These are phyloP conservation scores for Zalerion maritima DNA, from an alignment of 495 filamentous ascomycete genomes.

Conservation along the genomic window DNA sequence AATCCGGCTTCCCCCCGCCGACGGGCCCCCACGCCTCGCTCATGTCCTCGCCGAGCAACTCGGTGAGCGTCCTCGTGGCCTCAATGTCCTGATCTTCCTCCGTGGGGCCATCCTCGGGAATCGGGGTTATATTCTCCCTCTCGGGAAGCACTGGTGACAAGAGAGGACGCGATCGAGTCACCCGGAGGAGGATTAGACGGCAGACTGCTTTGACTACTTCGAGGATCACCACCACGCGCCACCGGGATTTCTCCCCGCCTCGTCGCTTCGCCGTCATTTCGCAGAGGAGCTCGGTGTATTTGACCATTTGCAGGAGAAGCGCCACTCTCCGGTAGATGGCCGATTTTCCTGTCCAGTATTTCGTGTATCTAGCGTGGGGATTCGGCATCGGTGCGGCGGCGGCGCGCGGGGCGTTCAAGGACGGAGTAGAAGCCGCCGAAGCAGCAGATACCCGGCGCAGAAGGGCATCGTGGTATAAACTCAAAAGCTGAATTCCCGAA, in stretches of 20 bases:
- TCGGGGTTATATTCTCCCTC: constrained; percentile 53
- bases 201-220: constrained; percentile 82
- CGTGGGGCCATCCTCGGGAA: constrained; percentile 35
- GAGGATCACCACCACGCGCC: constrained; percentile 78
- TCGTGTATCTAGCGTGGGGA: constrained; percentile 79
- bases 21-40: constrained; percentile 7
- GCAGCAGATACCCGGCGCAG: no score
- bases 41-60: constrained; percentile 17
- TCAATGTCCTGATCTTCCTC: constrained; percentile 30
- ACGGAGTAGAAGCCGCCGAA: constrained; percentile 40
- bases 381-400: constrained; percentile 39
- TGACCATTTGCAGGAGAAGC: constrained; percentile 68
- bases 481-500: constrained; percentile 73
- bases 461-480: constrained; percentile 86
- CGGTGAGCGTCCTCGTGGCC: constrained; percentile 10
- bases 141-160: constrained; percentile 77
- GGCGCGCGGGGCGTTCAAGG: constrained; percentile 25
- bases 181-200: constrained; percentile 62
- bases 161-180: constrained; percentile 75
- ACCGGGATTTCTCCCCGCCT: constrained; percentile 63
- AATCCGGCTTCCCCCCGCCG: constrained; percentile 1
- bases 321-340: constrained; percentile 65
- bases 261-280: constrained; percentile 74
- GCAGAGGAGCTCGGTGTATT: constrained; percentile 84
- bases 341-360: constrained; percentile 68